These are phyloP conservation scores for Psilocybe subaeruginosa DNA, from an alignment of 768 basidiomycete species.

Conservation along the genomic window DNA sequence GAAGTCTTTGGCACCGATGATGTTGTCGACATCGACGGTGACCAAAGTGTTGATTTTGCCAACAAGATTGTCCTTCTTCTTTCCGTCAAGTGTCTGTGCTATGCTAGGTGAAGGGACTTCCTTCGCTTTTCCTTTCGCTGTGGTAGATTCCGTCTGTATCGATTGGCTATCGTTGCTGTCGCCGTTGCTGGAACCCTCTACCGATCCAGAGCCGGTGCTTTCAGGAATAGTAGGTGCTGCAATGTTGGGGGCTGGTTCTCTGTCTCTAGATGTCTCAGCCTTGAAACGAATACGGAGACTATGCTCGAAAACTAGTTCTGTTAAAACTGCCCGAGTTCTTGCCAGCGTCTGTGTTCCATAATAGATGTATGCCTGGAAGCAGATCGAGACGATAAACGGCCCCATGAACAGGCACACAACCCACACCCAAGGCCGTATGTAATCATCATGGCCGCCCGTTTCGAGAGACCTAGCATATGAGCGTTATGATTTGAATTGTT, in stretches of 20 bases:
- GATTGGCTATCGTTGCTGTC: constrained; percentile 19
- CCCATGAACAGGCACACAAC: constrained; percentile 55
- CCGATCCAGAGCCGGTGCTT: constrained; percentile 2
- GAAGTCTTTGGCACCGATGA: constrained; percentile 40
- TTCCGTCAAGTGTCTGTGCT: not conserved
- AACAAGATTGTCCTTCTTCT: constrained; percentile 51
- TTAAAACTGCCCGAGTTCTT: constrained; percentile 43
- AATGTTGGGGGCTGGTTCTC: not conserved
- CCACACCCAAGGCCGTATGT: constrained; percentile 72
- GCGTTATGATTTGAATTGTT: not conserved
- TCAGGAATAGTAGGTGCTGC: not conserved
- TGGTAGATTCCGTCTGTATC: constrained; percentile 18
- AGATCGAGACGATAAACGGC: constrained; percentile 45
- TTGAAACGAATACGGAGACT: constrained; percentile 66
- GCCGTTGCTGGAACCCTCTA: not conserved
- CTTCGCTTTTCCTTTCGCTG: constrained; percentile 5
- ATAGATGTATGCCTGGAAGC: constrained; percentile 61
- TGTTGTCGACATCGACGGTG: constrained; percentile 58
- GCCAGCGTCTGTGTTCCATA: constrained; percentile 45
- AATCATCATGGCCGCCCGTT: constrained; percentile 44
- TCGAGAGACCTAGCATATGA: constrained; percentile 54
- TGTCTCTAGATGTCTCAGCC: constrained; percentile 31
- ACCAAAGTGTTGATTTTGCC: constrained; percentile 82
- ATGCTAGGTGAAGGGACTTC: constrained; percentile 10
- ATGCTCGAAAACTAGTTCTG: constrained; percentile 47